Base-by-base conservation (phyloP, 179 eudicot species). In the Nepenthes alata region DNA sequence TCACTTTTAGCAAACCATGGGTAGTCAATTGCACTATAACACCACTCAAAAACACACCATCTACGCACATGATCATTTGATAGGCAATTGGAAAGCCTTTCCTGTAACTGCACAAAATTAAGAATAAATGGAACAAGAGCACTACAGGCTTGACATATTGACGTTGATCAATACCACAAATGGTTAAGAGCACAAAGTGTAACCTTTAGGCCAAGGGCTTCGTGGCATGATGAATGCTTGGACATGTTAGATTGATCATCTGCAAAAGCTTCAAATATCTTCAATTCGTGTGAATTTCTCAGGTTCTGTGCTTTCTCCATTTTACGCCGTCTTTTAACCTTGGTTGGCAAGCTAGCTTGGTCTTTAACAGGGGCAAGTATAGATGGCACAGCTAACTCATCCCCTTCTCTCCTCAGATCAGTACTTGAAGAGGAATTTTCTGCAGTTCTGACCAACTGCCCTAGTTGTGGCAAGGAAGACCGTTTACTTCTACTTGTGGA, bases 1-100 rank as follows among this genome's bases (percentile, higher is more conserved):
- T 94, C 99, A 75, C 89, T 87, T 74, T 85, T 94, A 65, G 99
- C 91, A 77, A 94, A 94, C 99, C 99, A 94, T 61, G 97, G 97
- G 73, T 87, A 91, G 80, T 94, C 99, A 71, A 91, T 83, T 37
- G 96, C 91, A 76, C 97, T 87, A 73, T 94, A 94, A 77, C 91
- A 91, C 97, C 99, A 94, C 69, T 94, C 99, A 61, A 71, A 91
- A 52, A 81, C 77, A 75, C 97, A 94, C 96, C 95, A 83, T 65
- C 89, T 82, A 63, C 95, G 71, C 51, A 76, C 75, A 54, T 65
- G 77, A 48, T 62, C 48, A 69, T 83, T 81, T 34, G 77, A 87
- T 38, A 94, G 70, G 80, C 96, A 82, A 68, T 76, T 74, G 35
- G 80, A 80, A 70, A 91, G 81, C 57, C 62, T 83, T 50, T 71